Evolutionary conservation across 2,329 filamentous ascomycete species (phyloP).

Genomic region (Clarireedia paspali): DNA sequence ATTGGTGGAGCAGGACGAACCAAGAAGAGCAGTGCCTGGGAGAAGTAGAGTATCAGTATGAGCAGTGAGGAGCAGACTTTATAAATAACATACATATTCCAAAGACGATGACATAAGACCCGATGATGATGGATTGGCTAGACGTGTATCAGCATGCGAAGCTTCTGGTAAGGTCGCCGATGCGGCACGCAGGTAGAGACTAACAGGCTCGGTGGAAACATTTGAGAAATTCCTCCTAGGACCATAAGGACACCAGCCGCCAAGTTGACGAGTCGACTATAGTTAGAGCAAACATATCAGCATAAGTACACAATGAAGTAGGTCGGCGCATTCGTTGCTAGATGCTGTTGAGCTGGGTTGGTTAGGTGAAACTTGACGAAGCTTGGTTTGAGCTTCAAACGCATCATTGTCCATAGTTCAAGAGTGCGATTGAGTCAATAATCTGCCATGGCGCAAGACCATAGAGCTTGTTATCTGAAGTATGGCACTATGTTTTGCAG

Average conservation of each 20-base stretch:
- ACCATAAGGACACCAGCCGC: constrained; percentile 80
- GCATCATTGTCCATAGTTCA: neutral
- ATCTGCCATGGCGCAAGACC: neutral
- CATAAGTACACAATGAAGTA: constrained; percentile 6
- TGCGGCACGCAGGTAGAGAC: constrained; percentile 23
- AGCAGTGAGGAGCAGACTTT: neutral
- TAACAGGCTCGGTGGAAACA: constrained; percentile 39
- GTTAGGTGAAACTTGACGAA: neutral
- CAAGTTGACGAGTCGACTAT: constrained; percentile 90
- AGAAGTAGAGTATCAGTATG: constrained; percentile 17
- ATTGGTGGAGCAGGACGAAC: constrained; percentile 28
- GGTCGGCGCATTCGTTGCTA: constrained; percentile 9
- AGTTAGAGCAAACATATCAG: constrained; percentile 23
- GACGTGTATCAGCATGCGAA: constrained; percentile 3
- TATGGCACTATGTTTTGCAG: neutral
- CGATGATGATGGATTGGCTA: constrained; percentile 69
- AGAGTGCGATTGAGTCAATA: neutral
- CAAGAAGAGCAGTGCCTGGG: constrained; percentile 59
- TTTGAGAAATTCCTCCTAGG: constrained; percentile 70
- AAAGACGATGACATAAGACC: constrained; percentile 84
- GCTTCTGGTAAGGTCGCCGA: neutral
- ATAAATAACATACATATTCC: constrained; percentile 58
- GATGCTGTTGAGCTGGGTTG: constrained; percentile 11
- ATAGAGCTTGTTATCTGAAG: neutral
- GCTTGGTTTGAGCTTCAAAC: neutral